phyloP scores from a whole-genome alignment of 129 eudicot species.

The Arctium minus region DNA sequence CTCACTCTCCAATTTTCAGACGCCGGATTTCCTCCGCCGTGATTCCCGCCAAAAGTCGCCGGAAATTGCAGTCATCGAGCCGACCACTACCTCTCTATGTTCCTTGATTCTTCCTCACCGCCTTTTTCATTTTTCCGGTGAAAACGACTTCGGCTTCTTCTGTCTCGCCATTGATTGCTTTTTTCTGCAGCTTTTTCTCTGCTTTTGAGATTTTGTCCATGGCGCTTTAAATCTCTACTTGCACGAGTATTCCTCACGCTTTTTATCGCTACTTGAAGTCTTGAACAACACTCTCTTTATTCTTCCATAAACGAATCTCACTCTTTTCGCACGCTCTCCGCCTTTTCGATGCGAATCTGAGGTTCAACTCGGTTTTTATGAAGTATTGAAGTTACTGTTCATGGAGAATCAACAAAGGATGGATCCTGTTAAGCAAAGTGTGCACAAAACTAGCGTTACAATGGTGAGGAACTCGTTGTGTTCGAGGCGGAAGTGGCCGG shows the following conservation, averaged over 20 bases:
- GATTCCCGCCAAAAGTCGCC: not conserved
- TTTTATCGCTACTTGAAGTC: not conserved
- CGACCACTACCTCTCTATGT: not conserved
- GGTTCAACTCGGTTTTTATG: not conserved
- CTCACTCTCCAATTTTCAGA: not conserved
- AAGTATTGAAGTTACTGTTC: not conserved
- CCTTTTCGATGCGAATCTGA: conserved; percentile 41
- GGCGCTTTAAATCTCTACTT: not conserved
- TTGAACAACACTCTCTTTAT: not conserved
- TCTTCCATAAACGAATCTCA: conserved; percentile 28
- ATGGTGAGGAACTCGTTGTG: not conserved
- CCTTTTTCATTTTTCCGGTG: conserved; percentile 7
- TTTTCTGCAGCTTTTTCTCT: not conserved
- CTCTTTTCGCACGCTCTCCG: conserved; percentile 17
- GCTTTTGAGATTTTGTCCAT: not conserved
- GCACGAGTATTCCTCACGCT: conserved; percentile 17
- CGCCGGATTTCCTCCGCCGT: not conserved
- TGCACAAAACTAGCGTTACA: conserved; percentile 43
- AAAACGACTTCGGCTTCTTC: not conserved
- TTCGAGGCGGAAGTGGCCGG: conserved; percentile 4
- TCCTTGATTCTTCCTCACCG: not conserved
- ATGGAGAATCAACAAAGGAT: conserved; percentile 8
- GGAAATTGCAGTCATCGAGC: conserved; percentile 6
- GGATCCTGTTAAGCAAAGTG: conserved; percentile 40
- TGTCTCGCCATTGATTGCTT: not conserved